phyloP scores from a whole-genome alignment of 1,284 basidiomycete genomes.

The Marasmius tenuissimus region DNA sequence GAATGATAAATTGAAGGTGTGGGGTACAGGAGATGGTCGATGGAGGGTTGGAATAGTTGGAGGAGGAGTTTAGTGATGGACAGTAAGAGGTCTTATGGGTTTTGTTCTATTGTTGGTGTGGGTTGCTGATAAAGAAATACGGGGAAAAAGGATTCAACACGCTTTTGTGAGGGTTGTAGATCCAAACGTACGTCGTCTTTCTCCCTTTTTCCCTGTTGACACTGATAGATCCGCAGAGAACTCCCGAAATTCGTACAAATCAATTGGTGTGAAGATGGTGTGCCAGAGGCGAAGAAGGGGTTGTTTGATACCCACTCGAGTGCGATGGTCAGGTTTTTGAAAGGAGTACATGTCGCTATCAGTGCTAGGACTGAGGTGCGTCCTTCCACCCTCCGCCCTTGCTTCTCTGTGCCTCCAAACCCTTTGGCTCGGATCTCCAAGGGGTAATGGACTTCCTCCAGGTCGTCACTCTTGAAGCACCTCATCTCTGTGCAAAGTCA shows the following conservation, averaged over 20 bases:
- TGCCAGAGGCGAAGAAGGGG: slow-evolving; percentile 90
- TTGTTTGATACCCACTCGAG: slow-evolving; percentile 89
- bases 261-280: slow-evolving; percentile 96
- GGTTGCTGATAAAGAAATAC: neutral
- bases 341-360: slow-evolving; percentile 87
- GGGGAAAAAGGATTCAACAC: slow-evolving; percentile 78
- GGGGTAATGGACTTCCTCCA: slow-evolving; percentile 80
- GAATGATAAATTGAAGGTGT: slow-evolving; percentile 90
- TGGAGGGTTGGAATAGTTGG: slow-evolving; percentile 86
- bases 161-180: slow-evolving; percentile 90
- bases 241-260: slow-evolving; percentile 92
- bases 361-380: slow-evolving; percentile 88
- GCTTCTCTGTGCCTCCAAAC: neutral
- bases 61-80: slow-evolving; percentile 95
- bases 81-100: slow-evolving; percentile 49
- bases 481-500: no score
- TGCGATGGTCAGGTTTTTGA: slow-evolving; percentile 81
- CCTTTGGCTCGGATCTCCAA: slow-evolving; percentile 4
- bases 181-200: slow-evolving; percentile 64
- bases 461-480: slow-evolving; percentile 61
- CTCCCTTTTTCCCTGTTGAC: neutral
- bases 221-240: slow-evolving; percentile 51
- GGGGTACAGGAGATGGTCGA: slow-evolving; percentile 82
- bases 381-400: slow-evolving; percentile 1
- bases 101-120: neutral